Evolutionary conservation across 345 rosid species (phyloP), one percentile per base, ranked within the genome.

Genomic region (Microcos paniculata): DNA sequence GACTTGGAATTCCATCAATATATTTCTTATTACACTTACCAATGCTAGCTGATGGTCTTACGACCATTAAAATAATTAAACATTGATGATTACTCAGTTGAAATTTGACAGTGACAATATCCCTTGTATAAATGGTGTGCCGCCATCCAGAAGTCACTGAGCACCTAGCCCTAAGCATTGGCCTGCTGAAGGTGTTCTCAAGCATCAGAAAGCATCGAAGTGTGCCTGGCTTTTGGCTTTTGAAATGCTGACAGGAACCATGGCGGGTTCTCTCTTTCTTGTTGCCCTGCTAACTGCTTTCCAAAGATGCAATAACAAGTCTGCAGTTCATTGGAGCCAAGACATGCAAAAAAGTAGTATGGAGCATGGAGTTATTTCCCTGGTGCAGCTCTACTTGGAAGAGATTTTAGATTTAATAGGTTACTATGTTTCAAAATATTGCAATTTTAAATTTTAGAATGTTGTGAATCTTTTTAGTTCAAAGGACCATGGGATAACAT

Each of bases 161-260:
- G 75, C 71, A 69, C 66, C 76, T 26, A 82, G 66, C 33, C 21
- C 85, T 33, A 89, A 87, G 83, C 87, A 79, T 76, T 87, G n/a
- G 64, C 75, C 93, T 79, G 72, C 84, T 65, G 82, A 78, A 76
- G 87, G 76, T 63, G 80, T 70, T 76, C 72, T 88, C 73, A 88
- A 86, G 83, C 94, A 85, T 77, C 87, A 65, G 45, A 78, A 70
- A 73, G 58, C 85, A 77, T 83, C 97, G 24, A 91, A 80, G 82
- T 98, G 98, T 55, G 63, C 82, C 30, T 96, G 99, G 98, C 88
- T 93, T 79, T 89, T 90, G 74, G 88, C 85, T 62, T 82, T 93
- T 70, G 99, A 96, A 86, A 85, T 96, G 68, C 90, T 84, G 77
- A 92, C 97, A 8, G 98, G 97, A 76, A 81, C 85, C 80, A 86